Conservation (phyloP, 2,329 filamentous ascomycete species). For the Calonectria hawksworthii region DNA sequence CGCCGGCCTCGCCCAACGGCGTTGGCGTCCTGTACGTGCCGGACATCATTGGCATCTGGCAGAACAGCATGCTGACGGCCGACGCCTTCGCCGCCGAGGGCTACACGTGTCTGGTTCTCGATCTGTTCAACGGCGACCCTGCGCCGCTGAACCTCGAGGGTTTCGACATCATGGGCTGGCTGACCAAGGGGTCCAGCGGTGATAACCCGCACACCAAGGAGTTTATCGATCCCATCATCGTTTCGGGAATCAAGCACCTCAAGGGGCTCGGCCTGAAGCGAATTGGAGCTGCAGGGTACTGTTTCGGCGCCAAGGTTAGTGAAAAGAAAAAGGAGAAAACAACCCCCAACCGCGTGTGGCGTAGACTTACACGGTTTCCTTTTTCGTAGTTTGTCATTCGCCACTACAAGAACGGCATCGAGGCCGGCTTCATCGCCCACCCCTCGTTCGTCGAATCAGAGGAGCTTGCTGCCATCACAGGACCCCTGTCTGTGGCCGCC, state of each 20-base stretch:
- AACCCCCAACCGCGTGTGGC: background rate
- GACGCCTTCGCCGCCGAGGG: slow-evolving; percentile 52
- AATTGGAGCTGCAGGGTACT: slow-evolving; percentile 79
- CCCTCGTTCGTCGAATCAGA: slow-evolving; percentile 80
- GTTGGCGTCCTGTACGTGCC: slow-evolving; percentile 60
- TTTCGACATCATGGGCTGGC: slow-evolving; percentile 49
- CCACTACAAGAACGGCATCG: slow-evolving; percentile 72
- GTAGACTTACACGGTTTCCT: background rate
- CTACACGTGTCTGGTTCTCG: slow-evolving; percentile 49
- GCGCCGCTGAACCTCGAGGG: slow-evolving; percentile 60
- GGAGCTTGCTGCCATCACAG: slow-evolving; percentile 76
- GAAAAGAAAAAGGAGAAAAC: background rate
- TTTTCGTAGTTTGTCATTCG: slow-evolving; percentile 72
- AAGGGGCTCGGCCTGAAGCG: slow-evolving; percentile 69
- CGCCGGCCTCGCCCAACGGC: slow-evolving; percentile 52
- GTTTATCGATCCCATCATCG: slow-evolving; percentile 48
- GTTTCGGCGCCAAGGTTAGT: slow-evolving; percentile 79
- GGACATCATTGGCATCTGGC: slow-evolving; percentile 67
- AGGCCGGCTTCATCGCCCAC: slow-evolving; percentile 82
- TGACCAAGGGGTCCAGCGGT: slow-evolving; percentile 56
- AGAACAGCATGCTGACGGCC: slow-evolving; percentile 54
- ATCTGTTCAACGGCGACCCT: slow-evolving; percentile 52
- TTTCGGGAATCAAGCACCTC: slow-evolving; percentile 63
- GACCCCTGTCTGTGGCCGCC: slow-evolving; percentile 77
- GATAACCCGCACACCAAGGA: slow-evolving; percentile 56